A percentile compares a stretch with the other conserved stretches of the same genome.
These are phyloP conservation scores for Paramyrothecium roridum DNA, from an alignment of 2,329 filamentous ascomycete species.

Conservation along the genomic window DNA sequence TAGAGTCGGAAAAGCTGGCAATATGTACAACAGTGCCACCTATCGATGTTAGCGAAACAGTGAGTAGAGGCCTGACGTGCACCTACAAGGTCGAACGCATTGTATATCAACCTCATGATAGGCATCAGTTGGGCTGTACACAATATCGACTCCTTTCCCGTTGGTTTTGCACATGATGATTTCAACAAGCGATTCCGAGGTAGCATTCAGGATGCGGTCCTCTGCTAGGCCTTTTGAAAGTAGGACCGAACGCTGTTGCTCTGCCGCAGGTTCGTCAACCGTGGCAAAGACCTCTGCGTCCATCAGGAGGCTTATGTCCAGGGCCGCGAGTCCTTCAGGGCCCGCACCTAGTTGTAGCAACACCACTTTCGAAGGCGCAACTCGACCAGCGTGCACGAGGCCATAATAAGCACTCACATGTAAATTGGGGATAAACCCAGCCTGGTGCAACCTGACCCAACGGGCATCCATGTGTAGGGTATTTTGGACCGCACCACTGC, in stretches of 20 bases:
- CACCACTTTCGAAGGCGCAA: conserved; percentile 23
- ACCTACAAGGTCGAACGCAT: conserved; percentile 33
- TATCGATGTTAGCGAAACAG: not conserved
- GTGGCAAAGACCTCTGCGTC: conserved; percentile 41
- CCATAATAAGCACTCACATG: conserved; percentile 40
- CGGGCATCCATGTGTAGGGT: conserved; percentile 26
- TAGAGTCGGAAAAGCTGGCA: conserved; percentile 6
- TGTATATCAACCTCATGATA: conserved; percentile 25
- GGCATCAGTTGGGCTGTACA: conserved; percentile 42
- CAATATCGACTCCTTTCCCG: conserved; percentile 33
- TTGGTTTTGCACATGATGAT: conserved; percentile 27
- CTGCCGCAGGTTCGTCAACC: conserved; percentile 21
- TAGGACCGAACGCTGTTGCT: conserved; percentile 34
- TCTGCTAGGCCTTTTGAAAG: conserved; percentile 26
- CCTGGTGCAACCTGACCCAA: conserved; percentile 29
- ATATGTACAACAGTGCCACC: not conserved
- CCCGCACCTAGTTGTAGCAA: conserved; percentile 43
- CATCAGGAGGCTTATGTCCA: conserved; percentile 33
- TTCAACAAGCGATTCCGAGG: conserved; percentile 28
- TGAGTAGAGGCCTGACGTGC: not conserved
- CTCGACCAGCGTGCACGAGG: conserved; percentile 28
- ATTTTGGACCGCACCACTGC: conserved; percentile 30
- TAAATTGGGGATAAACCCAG: conserved; percentile 30
- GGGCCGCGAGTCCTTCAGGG: conserved; percentile 38
- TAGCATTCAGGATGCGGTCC: conserved; percentile 33